Conservation (phyloP, 2,329 filamentous ascomycete genomes). For the Clarireedia monteithiana region DNA sequence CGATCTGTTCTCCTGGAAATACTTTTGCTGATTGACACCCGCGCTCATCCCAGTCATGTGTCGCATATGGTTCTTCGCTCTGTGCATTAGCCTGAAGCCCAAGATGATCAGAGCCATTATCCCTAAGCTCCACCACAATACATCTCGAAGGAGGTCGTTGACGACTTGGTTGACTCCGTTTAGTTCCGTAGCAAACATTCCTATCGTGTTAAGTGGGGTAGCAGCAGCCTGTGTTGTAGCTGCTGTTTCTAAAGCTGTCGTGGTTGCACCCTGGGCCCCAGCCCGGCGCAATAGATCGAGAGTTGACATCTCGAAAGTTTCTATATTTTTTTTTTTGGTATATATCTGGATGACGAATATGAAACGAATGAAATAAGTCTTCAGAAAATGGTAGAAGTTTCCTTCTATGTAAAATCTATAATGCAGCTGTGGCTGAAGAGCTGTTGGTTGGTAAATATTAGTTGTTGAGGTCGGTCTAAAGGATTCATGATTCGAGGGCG, state of each 20-base stretch:
- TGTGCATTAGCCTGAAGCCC: slow-evolving; percentile 43
- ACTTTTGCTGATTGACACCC: slow-evolving; percentile 44
- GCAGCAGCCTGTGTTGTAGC: slow-evolving; percentile 7
- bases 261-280: slow-evolving; percentile 1
- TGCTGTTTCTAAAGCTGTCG: slow-evolving; percentile 10
- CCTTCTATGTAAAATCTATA: not conserved
- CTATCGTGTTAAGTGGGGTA: slow-evolving; percentile 40
- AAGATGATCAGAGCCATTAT: slow-evolving; percentile 47
- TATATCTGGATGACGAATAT: not conserved
- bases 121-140: slow-evolving; percentile 54
- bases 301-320: not conserved
- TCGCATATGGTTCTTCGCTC: slow-evolving; percentile 48
- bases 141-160: slow-evolving; percentile 49
- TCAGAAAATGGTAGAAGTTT: not conserved
- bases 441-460: slow-evolving; percentile 4
- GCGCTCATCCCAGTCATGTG: slow-evolving; percentile 52
- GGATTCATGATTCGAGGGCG: not conserved
- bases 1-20: slow-evolving; percentile 51
- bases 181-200: slow-evolving; percentile 47
- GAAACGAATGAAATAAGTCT: not conserved
- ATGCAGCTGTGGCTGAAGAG: not conserved
- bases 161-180: slow-evolving; percentile 52
- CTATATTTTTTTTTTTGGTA: not conserved
- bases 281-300: slow-evolving; percentile 5
- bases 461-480: slow-evolving; percentile 2